Evolutionary conservation across 75 land plant species (phyloP).

Genomic region (Pseudotsuga menziesii): DNA sequence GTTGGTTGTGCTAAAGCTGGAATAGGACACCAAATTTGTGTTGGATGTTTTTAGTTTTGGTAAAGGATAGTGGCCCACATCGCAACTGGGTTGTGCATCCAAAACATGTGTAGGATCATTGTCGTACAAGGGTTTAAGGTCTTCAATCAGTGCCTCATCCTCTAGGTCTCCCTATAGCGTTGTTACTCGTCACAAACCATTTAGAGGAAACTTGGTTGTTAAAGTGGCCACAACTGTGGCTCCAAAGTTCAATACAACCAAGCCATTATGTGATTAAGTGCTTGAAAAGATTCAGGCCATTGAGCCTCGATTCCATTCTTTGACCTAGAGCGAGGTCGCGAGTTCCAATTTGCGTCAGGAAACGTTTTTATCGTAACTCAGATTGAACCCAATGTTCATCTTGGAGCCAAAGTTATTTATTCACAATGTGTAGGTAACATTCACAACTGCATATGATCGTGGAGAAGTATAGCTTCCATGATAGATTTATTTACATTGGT

Average conservation of each 20-base stretch:
- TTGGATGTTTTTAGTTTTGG: neutral
- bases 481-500: too few relatives aligned
- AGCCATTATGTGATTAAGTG: constrained; percentile 78
- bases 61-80: neutral
- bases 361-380: constrained; percentile 59
- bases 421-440: too few relatives aligned
- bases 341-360: too few relatives aligned
- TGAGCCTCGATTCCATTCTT: too few relatives aligned
- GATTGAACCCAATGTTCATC: constrained; percentile 41
- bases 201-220: constrained; percentile 1
- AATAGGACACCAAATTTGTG: neutral
- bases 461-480: too few relatives aligned
- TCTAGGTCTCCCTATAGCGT: neutral
- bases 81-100: constrained; percentile 2
- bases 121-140: neutral
- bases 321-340: too few relatives aligned
- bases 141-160: neutral
- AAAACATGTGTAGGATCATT: neutral
- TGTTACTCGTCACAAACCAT: neutral
- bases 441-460: too few relatives aligned
- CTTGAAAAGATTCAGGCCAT: constrained; percentile 59
- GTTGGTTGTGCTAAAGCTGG: too few relatives aligned
- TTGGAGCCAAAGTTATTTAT: constrained; percentile 43
- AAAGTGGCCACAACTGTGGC: neutral
- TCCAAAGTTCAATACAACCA: constrained; percentile 57